Percentiles rank a stretch among this genome's conserved stretches.
Evolutionary conservation across 2,329 filamentous ascomycete species (phyloP).

Genomic region (Fulvia fulva): DNA sequence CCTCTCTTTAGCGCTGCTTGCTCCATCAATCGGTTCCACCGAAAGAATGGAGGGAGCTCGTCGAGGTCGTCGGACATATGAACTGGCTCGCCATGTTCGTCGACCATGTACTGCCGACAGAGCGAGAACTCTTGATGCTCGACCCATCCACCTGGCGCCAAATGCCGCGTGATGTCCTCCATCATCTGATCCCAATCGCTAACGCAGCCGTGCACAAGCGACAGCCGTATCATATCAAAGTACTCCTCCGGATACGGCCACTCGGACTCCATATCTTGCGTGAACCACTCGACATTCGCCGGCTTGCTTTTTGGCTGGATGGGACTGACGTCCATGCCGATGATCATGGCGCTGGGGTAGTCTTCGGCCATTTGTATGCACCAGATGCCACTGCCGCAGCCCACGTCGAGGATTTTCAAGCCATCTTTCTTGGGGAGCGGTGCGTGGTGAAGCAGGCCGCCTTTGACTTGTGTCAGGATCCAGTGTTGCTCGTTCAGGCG

Average conservation of each 20-base stretch:
- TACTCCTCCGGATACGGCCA: conserved; percentile 23
- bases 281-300: conserved; percentile 23
- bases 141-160: conserved; percentile 33
- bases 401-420: conserved; percentile 19
- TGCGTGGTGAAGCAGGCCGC: conserved; percentile 16
- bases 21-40: conserved; percentile 19
- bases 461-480: conserved; percentile 20
- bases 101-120: conserved; percentile 17
- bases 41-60: conserved; percentile 15
- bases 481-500: conserved; percentile 25
- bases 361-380: conserved; percentile 23
- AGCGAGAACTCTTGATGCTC: conserved; percentile 32
- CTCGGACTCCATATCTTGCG: conserved; percentile 20
- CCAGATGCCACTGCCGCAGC: conserved; percentile 26
- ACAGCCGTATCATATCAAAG: conserved; percentile 24
- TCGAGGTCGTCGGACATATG: conserved; percentile 11
- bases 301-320: conserved; percentile 24
- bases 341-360: conserved; percentile 20
- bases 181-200: conserved; percentile 20
- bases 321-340: conserved; percentile 25
- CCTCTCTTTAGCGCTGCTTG: conserved; percentile 18
- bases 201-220: conserved; percentile 27
- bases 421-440: conserved; percentile 13
- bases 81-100: conserved; percentile 9
- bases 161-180: conserved; percentile 14